These are phyloP conservation scores for Sporopachydermia cereana DNA, from an alignment of 1,139 yeast species.

Conservation along the genomic window DNA sequence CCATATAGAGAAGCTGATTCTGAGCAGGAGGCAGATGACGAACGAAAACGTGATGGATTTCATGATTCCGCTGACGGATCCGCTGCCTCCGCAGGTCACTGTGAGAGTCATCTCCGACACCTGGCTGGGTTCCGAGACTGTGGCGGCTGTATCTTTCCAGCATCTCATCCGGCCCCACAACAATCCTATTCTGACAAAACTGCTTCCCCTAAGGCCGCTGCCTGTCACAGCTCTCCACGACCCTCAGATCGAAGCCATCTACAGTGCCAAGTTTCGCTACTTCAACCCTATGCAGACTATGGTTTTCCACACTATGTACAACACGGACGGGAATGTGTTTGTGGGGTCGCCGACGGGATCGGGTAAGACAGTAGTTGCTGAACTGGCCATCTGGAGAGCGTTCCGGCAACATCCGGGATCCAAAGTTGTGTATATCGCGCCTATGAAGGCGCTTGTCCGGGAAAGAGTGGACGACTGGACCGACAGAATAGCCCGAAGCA, in stretches of 20 bases:
- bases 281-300: constrained; percentile 99
- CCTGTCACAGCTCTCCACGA: constrained; percentile 76
- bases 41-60: constrained; percentile 70
- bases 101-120: constrained; percentile 70
- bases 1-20: constrained; percentile 71
- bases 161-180: constrained; percentile 82
- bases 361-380: constrained; percentile 96
- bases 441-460: constrained; percentile 96
- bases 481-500: constrained; percentile 44
- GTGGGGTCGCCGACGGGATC: constrained; percentile 99
- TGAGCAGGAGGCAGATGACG: constrained; percentile 46
- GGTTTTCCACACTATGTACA: constrained; percentile 84
- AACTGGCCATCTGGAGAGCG: constrained; percentile 94
- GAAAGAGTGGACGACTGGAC: constrained; percentile 97
- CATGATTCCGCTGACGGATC: constrained; percentile 84
- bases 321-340: constrained; percentile 67
- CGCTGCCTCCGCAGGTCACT: constrained; percentile 78
- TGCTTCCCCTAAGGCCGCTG: constrained; percentile 72
- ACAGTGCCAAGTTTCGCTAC: constrained; percentile 55
- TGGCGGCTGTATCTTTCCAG: constrained; percentile 75
- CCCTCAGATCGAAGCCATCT: constrained; percentile 53
- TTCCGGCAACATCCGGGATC: constrained; percentile 69
- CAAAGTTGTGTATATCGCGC: constrained; percentile 91
- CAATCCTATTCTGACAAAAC: constrained; percentile 73
- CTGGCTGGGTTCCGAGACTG: constrained; percentile 83